Conservation (phyloP, 2,329 filamentous ascomycete genomes). For the Diaporthe helianthi region DNA sequence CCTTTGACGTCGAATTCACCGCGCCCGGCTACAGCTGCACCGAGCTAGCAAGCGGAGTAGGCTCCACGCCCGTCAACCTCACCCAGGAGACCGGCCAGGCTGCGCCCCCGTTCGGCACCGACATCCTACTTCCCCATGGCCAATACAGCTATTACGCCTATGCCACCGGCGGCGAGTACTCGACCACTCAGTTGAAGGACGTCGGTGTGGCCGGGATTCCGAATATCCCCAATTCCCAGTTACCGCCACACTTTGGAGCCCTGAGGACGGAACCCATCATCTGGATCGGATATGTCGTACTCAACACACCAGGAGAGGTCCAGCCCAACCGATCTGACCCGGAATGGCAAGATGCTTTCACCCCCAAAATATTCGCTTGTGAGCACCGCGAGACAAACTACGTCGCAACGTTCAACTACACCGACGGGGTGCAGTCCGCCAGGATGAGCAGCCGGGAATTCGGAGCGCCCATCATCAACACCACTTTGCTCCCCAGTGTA, state of each 20-base stretch:
- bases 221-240: slow-evolving; percentile 37
- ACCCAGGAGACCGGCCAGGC: slow-evolving; percentile 40
- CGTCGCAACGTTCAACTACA: slow-evolving; percentile 45
- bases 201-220: slow-evolving; percentile 43
- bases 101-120: slow-evolving; percentile 43
- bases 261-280: slow-evolving; percentile 49
- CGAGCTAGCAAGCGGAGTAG: slow-evolving; percentile 42
- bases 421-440: slow-evolving; percentile 41
- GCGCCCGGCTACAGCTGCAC: slow-evolving; percentile 50
- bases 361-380: slow-evolving; percentile 47
- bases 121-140: slow-evolving; percentile 44
- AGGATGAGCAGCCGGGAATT: slow-evolving; percentile 40
- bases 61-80: slow-evolving; percentile 38
- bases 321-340: slow-evolving; percentile 38
- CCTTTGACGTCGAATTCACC: slow-evolving; percentile 46
- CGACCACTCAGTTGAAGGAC: slow-evolving; percentile 40
- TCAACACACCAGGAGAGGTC: slow-evolving; percentile 36
- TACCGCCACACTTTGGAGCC: slow-evolving; percentile 45
- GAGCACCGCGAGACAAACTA: slow-evolving; percentile 49
- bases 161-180: slow-evolving; percentile 45
- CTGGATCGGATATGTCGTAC: slow-evolving; percentile 46
- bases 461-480: slow-evolving; percentile 45
- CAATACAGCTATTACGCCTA: slow-evolving; percentile 45
- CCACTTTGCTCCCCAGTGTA: slow-evolving; percentile 40
- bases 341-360: slow-evolving; percentile 43